These are phyloP conservation scores for Cystofilobasidium capitatum DNA, from an alignment of 768 basidiomycete species.

Conservation along the genomic window DNA sequence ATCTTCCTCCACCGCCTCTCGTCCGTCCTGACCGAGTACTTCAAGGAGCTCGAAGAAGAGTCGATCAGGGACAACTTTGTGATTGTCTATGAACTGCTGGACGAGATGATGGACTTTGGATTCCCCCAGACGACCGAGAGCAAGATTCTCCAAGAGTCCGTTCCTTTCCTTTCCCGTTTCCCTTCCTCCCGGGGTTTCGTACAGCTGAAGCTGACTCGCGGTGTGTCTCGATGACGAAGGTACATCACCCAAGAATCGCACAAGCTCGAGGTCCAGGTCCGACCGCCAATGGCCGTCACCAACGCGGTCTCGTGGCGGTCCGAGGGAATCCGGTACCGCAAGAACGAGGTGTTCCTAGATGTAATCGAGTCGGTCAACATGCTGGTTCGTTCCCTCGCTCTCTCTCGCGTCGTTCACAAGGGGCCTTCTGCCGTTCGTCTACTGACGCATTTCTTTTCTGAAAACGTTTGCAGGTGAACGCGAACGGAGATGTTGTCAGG, in stretches of 20 bases:
- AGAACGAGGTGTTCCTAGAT: conserved; percentile 99
- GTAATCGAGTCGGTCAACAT: conserved; percentile 94
- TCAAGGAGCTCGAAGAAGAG: conserved; percentile 98
- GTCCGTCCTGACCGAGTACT: conserved; percentile 76
- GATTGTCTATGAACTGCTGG: conserved; percentile 96
- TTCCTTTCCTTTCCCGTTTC: conserved; percentile 45
- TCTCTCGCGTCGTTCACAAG: not conserved
- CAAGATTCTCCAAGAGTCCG: conserved; percentile 93
- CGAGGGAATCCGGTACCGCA: conserved; percentile 89
- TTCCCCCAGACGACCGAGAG: conserved; percentile 99
- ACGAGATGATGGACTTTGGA: conserved; percentile 98
- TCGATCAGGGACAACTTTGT: conserved; percentile 99
- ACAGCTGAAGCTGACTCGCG: conserved; percentile 1
- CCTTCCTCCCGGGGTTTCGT: not conserved
- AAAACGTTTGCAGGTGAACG: conserved; percentile 58
- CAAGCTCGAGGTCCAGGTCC: conserved; percentile 30
- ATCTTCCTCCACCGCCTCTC: conserved; percentile 89
- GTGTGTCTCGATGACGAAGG: not conserved
- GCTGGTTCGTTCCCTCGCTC: conserved; percentile 64
- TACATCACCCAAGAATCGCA: conserved; percentile 13
- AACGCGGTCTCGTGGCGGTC: conserved; percentile 89
- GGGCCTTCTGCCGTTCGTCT: not conserved
- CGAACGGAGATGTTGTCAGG: conserved; percentile 76
- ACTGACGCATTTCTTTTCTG: conserved; percentile 2
- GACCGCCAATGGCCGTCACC: conserved; percentile 81